These are phyloP conservation scores for Aspergillus sclerotiicarbonarius DNA, from an alignment of 495 filamentous ascomycete genomes.

Conservation along the genomic window DNA sequence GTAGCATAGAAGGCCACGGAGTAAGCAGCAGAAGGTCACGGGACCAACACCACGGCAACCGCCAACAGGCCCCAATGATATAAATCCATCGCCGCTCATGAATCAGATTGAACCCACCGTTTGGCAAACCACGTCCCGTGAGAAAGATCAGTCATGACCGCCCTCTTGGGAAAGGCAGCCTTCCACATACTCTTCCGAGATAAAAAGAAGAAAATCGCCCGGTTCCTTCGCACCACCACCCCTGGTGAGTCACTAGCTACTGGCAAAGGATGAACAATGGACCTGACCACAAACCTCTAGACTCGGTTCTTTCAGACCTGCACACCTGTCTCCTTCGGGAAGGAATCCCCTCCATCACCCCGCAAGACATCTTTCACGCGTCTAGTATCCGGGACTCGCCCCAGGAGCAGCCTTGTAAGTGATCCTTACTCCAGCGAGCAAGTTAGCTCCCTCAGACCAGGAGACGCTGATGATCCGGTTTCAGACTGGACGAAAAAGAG, in stretches of 20 bases:
- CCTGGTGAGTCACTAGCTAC: neutral
- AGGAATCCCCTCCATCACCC: neutral
- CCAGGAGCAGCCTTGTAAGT: constrained; percentile 7
- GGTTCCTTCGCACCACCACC: constrained; percentile 3
- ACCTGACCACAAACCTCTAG: neutral
- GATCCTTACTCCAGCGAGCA: neutral
- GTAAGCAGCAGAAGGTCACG: too few species aligned
- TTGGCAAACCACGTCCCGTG: neutral
- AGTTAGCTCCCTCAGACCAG: neutral
- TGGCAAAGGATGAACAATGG: neutral
- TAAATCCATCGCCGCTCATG: too few species aligned
- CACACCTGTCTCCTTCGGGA: neutral
- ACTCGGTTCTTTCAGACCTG: neutral
- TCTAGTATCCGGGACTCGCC: constrained; percentile 1
- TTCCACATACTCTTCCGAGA: neutral
- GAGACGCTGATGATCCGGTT: neutral
- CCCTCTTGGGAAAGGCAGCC: neutral
- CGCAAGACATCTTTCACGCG: neutral
- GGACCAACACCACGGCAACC: neutral
- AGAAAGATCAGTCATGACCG: neutral
- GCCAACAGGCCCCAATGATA: too few species aligned
- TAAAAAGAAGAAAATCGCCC: neutral
- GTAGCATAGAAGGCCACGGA: too few species aligned
- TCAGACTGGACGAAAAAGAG: constrained; percentile 2
- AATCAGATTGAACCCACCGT: neutral